phyloP scores from a whole-genome alignment of 139 green algal species.

The Chlamydomonas incerta region DNA sequence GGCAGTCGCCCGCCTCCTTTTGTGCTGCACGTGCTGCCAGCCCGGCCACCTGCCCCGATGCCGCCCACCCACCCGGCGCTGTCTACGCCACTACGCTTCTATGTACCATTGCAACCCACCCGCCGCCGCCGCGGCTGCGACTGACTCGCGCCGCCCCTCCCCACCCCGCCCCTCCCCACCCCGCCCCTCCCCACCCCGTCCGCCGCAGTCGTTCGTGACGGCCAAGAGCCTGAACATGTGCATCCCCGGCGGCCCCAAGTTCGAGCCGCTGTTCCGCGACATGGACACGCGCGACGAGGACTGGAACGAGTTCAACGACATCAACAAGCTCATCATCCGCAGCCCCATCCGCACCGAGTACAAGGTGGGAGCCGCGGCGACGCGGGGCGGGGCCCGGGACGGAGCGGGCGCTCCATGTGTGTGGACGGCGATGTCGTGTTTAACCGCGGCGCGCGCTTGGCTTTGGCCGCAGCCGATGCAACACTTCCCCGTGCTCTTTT shows the following conservation, averaged over 20 bases:
- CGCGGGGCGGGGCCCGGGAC: background rate
- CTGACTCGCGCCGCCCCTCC: background rate
- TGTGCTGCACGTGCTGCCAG: too few species aligned
- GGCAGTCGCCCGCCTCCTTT: too few species aligned
- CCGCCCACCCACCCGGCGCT: too few species aligned
- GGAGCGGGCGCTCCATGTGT: background rate
- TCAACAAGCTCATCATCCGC: conserved; percentile 99
- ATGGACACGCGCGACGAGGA: conserved; percentile 95
- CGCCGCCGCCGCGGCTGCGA: too few species aligned
- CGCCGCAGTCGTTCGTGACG: conserved; percentile 35
- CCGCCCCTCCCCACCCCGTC: background rate
- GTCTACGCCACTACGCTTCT: too few species aligned
- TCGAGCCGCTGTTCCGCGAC: conserved; percentile 98
- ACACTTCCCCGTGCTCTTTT: too few species aligned
- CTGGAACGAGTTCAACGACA: conserved; percentile 99
- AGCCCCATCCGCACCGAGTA: conserved; percentile 77
- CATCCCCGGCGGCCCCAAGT: conserved; percentile 99
- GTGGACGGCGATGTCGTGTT: too few species aligned
- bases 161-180: background rate
- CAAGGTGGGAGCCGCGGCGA: conserved; percentile 61
- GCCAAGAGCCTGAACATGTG: conserved; percentile 93
- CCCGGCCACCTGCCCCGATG: too few species aligned
- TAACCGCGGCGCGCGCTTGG: too few species aligned
- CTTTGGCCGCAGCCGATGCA: too few species aligned
- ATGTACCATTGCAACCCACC: too few species aligned